These are phyloP conservation scores for Candida labiduridarum DNA, from an alignment of 1,139 yeast species.

Conservation along the genomic window DNA sequence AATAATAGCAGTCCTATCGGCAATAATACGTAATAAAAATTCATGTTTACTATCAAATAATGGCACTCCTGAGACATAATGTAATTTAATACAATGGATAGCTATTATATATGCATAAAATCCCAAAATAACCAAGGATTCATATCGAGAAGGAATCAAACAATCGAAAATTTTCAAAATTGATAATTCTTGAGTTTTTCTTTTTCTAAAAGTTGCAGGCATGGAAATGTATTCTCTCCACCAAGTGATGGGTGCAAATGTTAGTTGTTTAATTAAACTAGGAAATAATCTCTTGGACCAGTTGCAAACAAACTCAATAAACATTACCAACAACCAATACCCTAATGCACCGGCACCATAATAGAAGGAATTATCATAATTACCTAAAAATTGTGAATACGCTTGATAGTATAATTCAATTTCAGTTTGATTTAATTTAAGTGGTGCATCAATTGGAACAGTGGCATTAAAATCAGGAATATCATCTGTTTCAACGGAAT, in stretches of 20 bases:
- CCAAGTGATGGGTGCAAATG: constrained; percentile 25
- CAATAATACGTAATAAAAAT: constrained; percentile 31
- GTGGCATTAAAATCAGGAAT: constrained; percentile 26
- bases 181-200: constrained; percentile 24
- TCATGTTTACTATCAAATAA: constrained; percentile 18
- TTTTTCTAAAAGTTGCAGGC: constrained; percentile 20
- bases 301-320: constrained; percentile 42
- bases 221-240: constrained; percentile 32
- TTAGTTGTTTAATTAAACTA: constrained; percentile 20
- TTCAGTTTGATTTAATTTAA: constrained; percentile 19
- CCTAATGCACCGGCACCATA: constrained; percentile 52
- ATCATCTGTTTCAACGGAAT: constrained; percentile 22
- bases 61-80: constrained; percentile 26
- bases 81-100: constrained; percentile 28
- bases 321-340: constrained; percentile 49
- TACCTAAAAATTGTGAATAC: constrained; percentile 33
- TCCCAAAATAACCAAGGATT: constrained; percentile 23
- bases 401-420: constrained; percentile 19
- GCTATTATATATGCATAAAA: constrained; percentile 50
- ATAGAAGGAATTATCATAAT: constrained; percentile 41
- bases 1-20: constrained; percentile 36
- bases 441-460: constrained; percentile 24
- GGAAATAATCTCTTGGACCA: constrained; percentile 39
- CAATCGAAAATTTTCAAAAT: constrained; percentile 22
- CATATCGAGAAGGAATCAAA: constrained; percentile 30